Evolutionary conservation across 2,329 filamentous ascomycete species (phyloP), one percentile per base, ranked within the genome.

Genomic region (Alternaria infectoria): DNA sequence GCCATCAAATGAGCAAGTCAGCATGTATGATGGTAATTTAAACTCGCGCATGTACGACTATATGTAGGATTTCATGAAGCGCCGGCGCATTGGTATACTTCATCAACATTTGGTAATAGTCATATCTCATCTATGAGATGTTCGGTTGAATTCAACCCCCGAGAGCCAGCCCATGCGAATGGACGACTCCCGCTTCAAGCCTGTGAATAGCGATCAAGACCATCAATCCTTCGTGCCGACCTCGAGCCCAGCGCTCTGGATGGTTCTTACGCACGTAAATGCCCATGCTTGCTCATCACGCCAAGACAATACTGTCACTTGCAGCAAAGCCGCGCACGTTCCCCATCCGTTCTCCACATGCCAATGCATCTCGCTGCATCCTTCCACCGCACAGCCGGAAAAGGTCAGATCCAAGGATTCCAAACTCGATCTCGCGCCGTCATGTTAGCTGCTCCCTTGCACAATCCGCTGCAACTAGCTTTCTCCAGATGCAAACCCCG

Each of bases 1-100:
- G 85, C 86, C 5, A 84, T 85, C 3, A 69, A 68, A 54, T 74
- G 46, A 68, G n/a, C 12, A 5, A 26, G 17, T 8, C 15, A 49
- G 25, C 8, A 45, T 19, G 10, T 15, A 26, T n/a, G 6, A 28
- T 21, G 36, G 52, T 32, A 28, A 17, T 21, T 61, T 61, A 5
- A 3, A 52, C 30, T 23, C 8, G n/a, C 30, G 9, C 23, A 64
- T 65, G 21, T 57, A 52, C 32, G 43, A 21, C 32, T 17, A 12
- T 36, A n/a, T 36, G 19, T 36, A 13, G 9, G 13, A 19, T 36
- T 23, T n/a, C 6, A 23, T 36, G 17, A 13, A 12, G 28, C 6
- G 32, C 7, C 19, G 7, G 19, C 17, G 13, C 12, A 36, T 52
- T 23, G 49, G 2, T 52, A 19, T 19, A 11, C 32, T 17, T 36